Evolutionary conservation across 345 rosid species (phyloP), one percentile per base, ranked within the genome.

Genomic region (Arabidopsis arenosa): DNA sequence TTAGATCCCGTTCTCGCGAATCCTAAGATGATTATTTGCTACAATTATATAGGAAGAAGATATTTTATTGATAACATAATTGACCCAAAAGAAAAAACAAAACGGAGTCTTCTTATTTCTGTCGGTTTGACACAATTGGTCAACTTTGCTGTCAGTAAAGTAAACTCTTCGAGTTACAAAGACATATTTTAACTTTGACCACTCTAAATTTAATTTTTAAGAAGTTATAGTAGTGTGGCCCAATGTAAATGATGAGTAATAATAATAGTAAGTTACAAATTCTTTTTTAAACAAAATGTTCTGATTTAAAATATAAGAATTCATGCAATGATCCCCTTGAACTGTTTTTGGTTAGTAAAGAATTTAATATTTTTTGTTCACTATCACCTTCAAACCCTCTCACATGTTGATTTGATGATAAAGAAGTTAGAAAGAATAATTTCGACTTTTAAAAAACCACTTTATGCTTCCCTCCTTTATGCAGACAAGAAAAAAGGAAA

Each of bases 401-500:
- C 72, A 53, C 75, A 70, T 76, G 80, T 33, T 62, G 65, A 69
- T 62, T 69, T 76, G 75, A 76, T 70, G 70, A 76, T 62, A 74
- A 73, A 54, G 56, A 54, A 53, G 63, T 32, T 40, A 32, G 43
- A 59, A 59, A 60, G 67, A 76, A 76, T 76, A 70, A 76, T 76
- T 76, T 70, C 75, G 39, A 55, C 76, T 70, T 77, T 57, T 11
- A 0, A 26, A 63, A 68, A 69, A 54, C 33, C 39, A 76, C 75
- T 76, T 64, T 57, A 54, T 70, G 54, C 36, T 71, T 77, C 80
- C 80, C 80, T 77, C 51, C 74, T 68, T 54, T 53, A 32, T 59
- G 70, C 17, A 79, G 81, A 81, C 73, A 80, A 75, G 79, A 73
- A 79, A 58, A 80, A 51, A 75, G 56, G 66, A 73, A 65, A 77